Percentiles rank a stretch among this genome's conserved stretches.
Evolutionary conservation across 768 basidiomycete species (phyloP).

Genomic region (Boletus sensibilis): DNA sequence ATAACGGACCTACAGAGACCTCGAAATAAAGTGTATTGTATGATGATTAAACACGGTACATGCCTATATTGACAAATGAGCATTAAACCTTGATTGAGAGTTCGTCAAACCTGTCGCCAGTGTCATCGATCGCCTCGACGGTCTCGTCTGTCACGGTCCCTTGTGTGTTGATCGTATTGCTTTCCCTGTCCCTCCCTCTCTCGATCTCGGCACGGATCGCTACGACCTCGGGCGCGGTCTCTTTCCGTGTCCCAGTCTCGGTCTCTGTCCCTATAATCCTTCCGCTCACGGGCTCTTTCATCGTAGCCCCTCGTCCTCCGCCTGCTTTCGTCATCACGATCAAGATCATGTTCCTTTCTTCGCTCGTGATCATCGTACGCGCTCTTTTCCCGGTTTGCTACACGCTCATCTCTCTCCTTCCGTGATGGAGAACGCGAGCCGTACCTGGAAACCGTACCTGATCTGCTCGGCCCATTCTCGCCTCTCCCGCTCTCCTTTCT

Average conservation of each 20-base stretch:
- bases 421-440: conserved; percentile 49
- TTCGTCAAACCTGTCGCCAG: neutral
- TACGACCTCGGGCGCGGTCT: conserved; percentile 32
- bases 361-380: conserved; percentile 17
- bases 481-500: conserved; percentile 56
- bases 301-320: conserved; percentile 14
- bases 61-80: neutral
- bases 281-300: conserved; percentile 18
- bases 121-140: conserved; percentile 10
- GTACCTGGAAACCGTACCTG: conserved; percentile 45
- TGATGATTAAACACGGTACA: neutral
- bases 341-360: conserved; percentile 11
- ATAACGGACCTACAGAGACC: neutral
- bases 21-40: neutral
- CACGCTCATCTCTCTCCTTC: conserved; percentile 11
- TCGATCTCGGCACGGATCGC: conserved; percentile 32
- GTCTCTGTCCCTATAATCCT: conserved; percentile 14
- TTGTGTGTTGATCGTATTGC: conserved; percentile 6
- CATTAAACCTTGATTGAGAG: neutral
- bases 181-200: conserved; percentile 2
- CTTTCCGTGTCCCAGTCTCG: conserved; percentile 25
- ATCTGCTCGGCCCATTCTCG: conserved; percentile 31
- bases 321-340: conserved; percentile 11
- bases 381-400: conserved; percentile 8
- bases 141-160: conserved; percentile 21